Base-by-base conservation (phyloP, 106 monocot genomes). In the Dendrobium chrysotoxum region DNA sequence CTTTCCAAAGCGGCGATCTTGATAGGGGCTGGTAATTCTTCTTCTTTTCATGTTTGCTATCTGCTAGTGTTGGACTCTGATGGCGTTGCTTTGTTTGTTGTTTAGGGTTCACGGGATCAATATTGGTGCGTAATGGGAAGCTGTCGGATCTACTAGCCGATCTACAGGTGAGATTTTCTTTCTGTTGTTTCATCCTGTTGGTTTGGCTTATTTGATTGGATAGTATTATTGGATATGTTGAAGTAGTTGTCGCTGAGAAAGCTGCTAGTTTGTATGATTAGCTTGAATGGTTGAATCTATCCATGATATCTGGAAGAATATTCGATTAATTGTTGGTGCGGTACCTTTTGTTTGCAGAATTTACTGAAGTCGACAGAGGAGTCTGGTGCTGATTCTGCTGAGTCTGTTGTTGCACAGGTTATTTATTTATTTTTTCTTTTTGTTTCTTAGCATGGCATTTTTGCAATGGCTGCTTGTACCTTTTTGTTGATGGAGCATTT, bases 111-210 rank as follows among this genome's bases (percentile, higher is more conserved):
- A 84, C 88, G n/a, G 90, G 90, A 25, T 84, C 90, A 50, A 79
- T 93, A 71, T 6, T 95, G 80, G 39, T 95, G 26, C 87, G 86
- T 18, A 93, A 95, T 28, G 91, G 91, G 39, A 83, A 81, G 83
- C 40, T 93, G 46, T 88, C 89, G 16, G 93, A 91, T 66, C 80
- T 95, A 25, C 50, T 93, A 4, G 86, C 79, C n/a, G 92, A 95
- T 50, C 86, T 95, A 41, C 92, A 92, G 92, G 95, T 92, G 16
- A 30, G 72, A 39, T 74, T 78, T 40, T 9, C 10, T 67, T 67
- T n/a, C 23, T 65, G 25, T 23, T 71, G 2, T 71, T 71, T 71
- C 35, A 0, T 71, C 16, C 31, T 16, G 0, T 71, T 71, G 41
- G 41, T 74, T 40, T 23, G 9, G 31, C 15, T 16, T 31, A 70